These are phyloP conservation scores for Ampelocalamus luodianensis DNA, from an alignment of 176 grass and related monocot species.

Conservation along the genomic window DNA sequence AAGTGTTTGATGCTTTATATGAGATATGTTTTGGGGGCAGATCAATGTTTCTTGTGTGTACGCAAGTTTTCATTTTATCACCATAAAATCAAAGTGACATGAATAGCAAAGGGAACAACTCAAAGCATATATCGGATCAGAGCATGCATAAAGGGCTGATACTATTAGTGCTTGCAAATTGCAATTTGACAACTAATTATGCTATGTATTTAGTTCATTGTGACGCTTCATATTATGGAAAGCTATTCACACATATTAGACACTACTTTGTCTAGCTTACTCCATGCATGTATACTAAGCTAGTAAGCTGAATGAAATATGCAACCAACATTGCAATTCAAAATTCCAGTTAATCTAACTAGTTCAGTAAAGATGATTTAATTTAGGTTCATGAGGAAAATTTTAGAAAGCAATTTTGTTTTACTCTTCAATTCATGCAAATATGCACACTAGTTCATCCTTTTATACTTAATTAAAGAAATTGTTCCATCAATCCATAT, in stretches of 20 bases:
- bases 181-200: not conserved
- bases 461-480: not conserved
- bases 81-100: not conserved
- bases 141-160: not conserved
- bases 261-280: not conserved
- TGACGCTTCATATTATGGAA: not conserved
- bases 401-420: not conserved
- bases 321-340: not conserved
- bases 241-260: not conserved
- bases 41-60: not conserved
- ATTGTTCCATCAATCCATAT: not conserved
- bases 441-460: slow-evolving; percentile 13
- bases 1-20: not conserved
- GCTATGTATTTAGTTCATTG: not conserved
- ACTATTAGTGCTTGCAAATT: not conserved
- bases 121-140: not conserved
- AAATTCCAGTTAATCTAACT: not conserved
- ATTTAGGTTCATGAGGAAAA: not conserved
- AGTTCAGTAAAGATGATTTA: not conserved
- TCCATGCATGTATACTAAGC: not conserved
- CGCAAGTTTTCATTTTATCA: not conserved
- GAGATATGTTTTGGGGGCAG: not conserved
- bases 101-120: not conserved
- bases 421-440: slow-evolving; percentile 11
- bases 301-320: not conserved